A percentile compares a stretch with the other conserved stretches of the same genome.
phyloP scores from a whole-genome alignment of 495 filamentous ascomycete genomes.

The Hypoxylon crocopeplum region DNA sequence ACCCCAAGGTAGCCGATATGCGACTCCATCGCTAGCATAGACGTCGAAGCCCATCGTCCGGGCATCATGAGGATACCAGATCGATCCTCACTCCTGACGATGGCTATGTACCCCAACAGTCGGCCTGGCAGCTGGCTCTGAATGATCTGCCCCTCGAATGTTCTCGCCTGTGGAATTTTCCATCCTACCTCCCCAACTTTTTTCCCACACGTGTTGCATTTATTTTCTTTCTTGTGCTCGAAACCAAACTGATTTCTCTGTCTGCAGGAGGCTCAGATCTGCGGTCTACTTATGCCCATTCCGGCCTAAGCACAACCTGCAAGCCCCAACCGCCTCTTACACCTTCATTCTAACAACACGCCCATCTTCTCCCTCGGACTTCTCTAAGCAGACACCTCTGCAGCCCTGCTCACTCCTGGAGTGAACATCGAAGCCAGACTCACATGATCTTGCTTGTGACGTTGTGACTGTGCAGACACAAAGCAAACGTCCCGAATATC shows the following conservation, averaged over 20 bases:
- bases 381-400: slow-evolving; percentile 24
- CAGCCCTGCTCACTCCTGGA: background rate
- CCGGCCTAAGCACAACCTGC: slow-evolving; percentile 26
- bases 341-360: slow-evolving; percentile 22
- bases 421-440: background rate
- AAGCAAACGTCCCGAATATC: background rate
- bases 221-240: background rate
- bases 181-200: too few relatives aligned
- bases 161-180: too few relatives aligned
- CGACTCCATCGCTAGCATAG: slow-evolving; percentile 9
- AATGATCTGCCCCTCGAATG: too few relatives aligned
- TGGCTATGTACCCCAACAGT: too few relatives aligned
- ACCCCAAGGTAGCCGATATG: slow-evolving; percentile 3
- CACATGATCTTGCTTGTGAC: background rate
- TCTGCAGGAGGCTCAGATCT: slow-evolving; percentile 37
- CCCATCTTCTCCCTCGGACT: too few relatives aligned
- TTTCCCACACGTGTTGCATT: too few relatives aligned
- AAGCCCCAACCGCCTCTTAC: slow-evolving; percentile 30
- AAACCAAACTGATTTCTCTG: slow-evolving; percentile 30
- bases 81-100: too few relatives aligned
- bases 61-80: too few relatives aligned
- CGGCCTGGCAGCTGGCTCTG: too few relatives aligned
- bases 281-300: slow-evolving; percentile 27
- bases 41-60: background rate
- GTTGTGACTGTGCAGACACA: background rate